Conservation (phyloP, 2,329 filamentous ascomycete species). For the Aspergillus transmontanensis region DNA sequence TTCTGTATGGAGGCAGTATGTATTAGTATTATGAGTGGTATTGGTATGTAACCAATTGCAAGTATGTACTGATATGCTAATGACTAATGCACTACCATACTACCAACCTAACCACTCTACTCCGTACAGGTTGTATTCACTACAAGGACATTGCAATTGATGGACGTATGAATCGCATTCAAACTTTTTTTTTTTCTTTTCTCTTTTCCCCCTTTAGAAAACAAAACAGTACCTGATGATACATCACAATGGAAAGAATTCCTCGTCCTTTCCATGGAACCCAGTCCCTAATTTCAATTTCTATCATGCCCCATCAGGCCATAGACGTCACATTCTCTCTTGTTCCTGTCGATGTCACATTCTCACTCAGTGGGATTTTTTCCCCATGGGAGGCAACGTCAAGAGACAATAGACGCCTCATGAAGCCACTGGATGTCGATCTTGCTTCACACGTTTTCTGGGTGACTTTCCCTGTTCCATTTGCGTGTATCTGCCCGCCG, state of each 20-base stretch:
- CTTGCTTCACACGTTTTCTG: constrained; percentile 2
- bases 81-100: neutral
- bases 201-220: neutral
- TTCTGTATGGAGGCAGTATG: neutral
- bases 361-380: neutral
- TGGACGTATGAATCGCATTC: neutral
- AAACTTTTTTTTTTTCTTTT: neutral
- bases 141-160: neutral
- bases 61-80: neutral
- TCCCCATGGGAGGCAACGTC: constrained; percentile 14
- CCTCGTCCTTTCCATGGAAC: neutral
- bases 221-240: neutral
- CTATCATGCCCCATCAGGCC: neutral
- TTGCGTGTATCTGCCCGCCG: neutral
- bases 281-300: neutral
- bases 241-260: neutral
- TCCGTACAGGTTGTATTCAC: neutral
- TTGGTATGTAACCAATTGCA: neutral
- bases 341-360: constrained; percentile 10
- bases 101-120: neutral
- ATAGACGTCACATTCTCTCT: constrained; percentile 2
- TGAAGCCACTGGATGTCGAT: neutral
- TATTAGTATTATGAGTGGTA: neutral
- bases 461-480: neutral
- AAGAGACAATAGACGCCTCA: constrained; percentile 4